Evolutionary conservation across 257 asterid genomes (phyloP).

Genomic region (Plantago ovata): DNA sequence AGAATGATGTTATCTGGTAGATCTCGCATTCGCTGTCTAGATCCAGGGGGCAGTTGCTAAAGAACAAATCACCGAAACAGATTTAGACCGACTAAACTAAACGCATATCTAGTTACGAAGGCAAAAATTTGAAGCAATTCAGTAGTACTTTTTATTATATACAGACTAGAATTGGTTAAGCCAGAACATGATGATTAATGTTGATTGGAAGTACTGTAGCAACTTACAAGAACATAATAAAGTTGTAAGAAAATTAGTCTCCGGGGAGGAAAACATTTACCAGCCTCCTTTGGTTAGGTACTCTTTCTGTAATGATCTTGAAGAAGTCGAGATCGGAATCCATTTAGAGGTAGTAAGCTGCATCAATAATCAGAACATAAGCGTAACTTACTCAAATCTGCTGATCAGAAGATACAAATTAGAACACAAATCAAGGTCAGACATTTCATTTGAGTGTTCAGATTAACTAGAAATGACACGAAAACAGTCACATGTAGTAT

Average conservation of each 20-base stretch:
- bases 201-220: not conserved
- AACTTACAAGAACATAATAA: not conserved
- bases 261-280: not conserved
- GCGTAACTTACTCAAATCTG: not conserved
- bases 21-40: not conserved
- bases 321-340: not conserved
- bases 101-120: not conserved
- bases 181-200: no score
- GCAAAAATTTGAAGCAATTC: not conserved
- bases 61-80: not conserved
- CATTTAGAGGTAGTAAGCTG: not conserved
- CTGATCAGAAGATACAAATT: not conserved
- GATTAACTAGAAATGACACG: no score
- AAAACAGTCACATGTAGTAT: no score
- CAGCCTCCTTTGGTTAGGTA: not conserved
- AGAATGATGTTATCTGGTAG: slow-evolving; percentile 10
- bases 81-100: not conserved
- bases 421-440: no score
- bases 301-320: not conserved
- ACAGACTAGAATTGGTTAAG: no score
- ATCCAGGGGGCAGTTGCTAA: slow-evolving; percentile 2
- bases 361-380: not conserved
- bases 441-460: no score
- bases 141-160: no score
- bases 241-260: not conserved